phyloP scores from a whole-genome alignment of 1,284 basidiomycete species.

The Tremellales sp. region DNA sequence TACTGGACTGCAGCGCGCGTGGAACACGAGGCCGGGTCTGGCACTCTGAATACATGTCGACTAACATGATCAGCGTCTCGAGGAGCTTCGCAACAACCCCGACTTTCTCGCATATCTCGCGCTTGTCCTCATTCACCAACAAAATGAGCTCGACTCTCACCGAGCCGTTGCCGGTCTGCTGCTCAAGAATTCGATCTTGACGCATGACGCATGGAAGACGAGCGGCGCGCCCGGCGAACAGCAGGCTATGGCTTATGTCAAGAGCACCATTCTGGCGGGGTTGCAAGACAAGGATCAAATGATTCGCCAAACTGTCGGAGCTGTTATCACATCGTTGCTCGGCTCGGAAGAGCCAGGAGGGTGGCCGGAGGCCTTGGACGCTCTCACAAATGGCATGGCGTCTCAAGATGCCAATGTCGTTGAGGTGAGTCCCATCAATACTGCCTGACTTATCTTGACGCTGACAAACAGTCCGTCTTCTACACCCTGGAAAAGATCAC shows the following conservation, averaged over 20 bases:
- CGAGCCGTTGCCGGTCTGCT: constrained; percentile 93
- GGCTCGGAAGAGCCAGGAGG: constrained; percentile 77
- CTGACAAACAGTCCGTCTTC: constrained; percentile 72
- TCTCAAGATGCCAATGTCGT: constrained; percentile 67
- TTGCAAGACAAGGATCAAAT: constrained; percentile 74
- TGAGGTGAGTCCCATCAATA: constrained; percentile 63
- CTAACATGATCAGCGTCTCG: constrained; percentile 64
- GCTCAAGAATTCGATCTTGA: constrained; percentile 81
- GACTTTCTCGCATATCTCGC: constrained; percentile 97
- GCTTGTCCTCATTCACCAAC: constrained; percentile 72
- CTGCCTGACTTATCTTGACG: background rate
- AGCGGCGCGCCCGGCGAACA: constrained; percentile 18
- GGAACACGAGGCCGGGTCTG: too few species aligned
- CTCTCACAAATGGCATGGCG: constrained; percentile 73
- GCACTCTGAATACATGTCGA: background rate
- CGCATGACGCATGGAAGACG: background rate
- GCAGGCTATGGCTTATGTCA: constrained; percentile 63
- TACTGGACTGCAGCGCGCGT: too few species aligned
- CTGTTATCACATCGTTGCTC: constrained; percentile 83
- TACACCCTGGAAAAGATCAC: constrained; percentile 92
- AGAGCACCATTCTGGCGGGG: constrained; percentile 71
- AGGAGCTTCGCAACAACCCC: constrained; percentile 78
- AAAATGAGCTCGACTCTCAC: constrained; percentile 75
- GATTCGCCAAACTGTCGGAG: constrained; percentile 85
- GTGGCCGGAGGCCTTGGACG: constrained; percentile 87